phyloP scores from a whole-genome alignment of 2,329 filamentous ascomycete genomes.

The Chrysoporthe austroafricana region DNA sequence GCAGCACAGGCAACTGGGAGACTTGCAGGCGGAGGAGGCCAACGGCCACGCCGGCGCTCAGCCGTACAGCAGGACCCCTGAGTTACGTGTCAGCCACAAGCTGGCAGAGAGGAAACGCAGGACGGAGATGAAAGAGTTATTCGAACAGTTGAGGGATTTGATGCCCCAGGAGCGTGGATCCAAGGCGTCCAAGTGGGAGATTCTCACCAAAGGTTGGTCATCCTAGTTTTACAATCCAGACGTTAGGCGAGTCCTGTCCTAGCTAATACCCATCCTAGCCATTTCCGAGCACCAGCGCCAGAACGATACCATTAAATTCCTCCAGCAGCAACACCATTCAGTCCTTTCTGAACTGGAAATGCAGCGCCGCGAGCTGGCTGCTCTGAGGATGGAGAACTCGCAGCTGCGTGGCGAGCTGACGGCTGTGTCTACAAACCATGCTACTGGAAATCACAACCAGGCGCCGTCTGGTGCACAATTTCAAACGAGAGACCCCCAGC shows the following conservation, averaged over 20 bases:
- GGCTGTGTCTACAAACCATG: conserved; percentile 33
- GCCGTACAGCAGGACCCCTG: conserved; percentile 81
- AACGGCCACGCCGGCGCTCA: conserved; percentile 61
- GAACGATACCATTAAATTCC: conserved; percentile 50
- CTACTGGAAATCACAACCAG: conserved; percentile 30
- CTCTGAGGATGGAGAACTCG: conserved; percentile 51
- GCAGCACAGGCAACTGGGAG: conserved; percentile 73
- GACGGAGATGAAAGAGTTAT: conserved; percentile 87
- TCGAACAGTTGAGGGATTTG: conserved; percentile 77
- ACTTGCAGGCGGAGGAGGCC: conserved; percentile 64
- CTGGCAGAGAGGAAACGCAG: conserved; percentile 81
- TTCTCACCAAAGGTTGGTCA: conserved; percentile 74
- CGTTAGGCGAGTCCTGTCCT: background rate
- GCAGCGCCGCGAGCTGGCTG: conserved; percentile 54
- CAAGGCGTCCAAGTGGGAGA: conserved; percentile 90
- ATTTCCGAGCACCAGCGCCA: conserved; percentile 65
- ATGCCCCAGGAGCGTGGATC: conserved; percentile 81
- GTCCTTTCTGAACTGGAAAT: conserved; percentile 50
- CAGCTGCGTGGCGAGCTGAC: conserved; percentile 47
- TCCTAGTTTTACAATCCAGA: background rate
- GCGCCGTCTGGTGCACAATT: conserved; percentile 33
- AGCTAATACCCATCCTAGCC: conserved; percentile 44
- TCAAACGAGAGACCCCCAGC: conserved; percentile 36
- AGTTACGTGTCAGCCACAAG: conserved; percentile 82
- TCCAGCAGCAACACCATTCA: conserved; percentile 50